A percentile compares a stretch with the other conserved stretches of the same genome.
These are phyloP conservation scores for Microbotryum scabiosae DNA, from an alignment of 1,284 basidiomycete genomes.

Conservation along the genomic window DNA sequence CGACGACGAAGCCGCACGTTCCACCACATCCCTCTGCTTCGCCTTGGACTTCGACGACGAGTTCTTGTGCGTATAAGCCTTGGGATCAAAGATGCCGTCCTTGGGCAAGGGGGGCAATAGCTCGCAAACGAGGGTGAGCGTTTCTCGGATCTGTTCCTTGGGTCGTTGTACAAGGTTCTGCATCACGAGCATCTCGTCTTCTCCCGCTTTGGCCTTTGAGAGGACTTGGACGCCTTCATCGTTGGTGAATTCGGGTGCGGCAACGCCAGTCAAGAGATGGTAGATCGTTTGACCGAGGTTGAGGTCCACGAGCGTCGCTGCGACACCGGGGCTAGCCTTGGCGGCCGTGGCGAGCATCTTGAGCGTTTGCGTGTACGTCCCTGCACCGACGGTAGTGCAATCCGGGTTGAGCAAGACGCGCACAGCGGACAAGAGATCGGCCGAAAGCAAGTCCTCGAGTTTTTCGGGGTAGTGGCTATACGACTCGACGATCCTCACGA, in stretches of 20 bases:
- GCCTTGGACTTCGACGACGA: constrained; percentile 8
- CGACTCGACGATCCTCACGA: constrained; percentile 83
- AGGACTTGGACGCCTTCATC: constrained; percentile 31
- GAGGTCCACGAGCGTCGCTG: constrained; percentile 73
- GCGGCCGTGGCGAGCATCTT: constrained; percentile 77
- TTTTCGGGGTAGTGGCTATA: constrained; percentile 72
- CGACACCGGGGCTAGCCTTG: constrained; percentile 74
- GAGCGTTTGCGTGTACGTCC: constrained; percentile 80
- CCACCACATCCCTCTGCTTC: constrained; percentile 11
- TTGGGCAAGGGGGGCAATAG: constrained; percentile 82
- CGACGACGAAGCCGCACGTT: constrained; percentile 12
- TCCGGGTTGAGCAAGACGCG: constrained; percentile 77
- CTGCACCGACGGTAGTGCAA: constrained; percentile 68
- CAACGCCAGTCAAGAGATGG: constrained; percentile 87
- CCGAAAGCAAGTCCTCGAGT: constrained; percentile 73
- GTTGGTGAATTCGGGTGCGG: constrained; percentile 35
- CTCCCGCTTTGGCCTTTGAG: constrained; percentile 25
- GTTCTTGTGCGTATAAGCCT: constrained; percentile 27
- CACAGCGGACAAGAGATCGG: constrained; percentile 71
- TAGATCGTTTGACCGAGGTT: constrained; percentile 84
- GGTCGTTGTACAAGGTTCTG: constrained; percentile 92
- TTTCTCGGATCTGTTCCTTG: constrained; percentile 93
- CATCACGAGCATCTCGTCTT: constrained; percentile 84
- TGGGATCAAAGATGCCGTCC: constrained; percentile 43
- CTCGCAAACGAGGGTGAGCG: constrained; percentile 75